A percentile compares a stretch with the other conserved stretches of the same genome.
Conservation (phyloP, 177 flowering plant genomes). For the Vitis hybrid region DNA sequence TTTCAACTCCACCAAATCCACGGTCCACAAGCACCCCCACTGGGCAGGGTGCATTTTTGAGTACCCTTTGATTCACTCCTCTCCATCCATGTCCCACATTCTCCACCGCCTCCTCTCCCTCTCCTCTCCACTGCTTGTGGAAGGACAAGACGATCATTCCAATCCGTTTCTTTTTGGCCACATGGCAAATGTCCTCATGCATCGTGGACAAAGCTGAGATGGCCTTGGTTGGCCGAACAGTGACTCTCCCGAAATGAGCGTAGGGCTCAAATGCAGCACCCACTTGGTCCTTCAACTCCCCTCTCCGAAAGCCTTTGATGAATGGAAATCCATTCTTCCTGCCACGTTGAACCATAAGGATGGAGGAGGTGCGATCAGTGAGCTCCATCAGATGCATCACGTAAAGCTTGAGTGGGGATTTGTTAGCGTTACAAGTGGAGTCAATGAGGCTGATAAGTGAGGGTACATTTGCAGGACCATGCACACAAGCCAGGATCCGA, state of each 20-base stretch:
- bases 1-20: slow-evolving; percentile 32
- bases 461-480: slow-evolving; percentile 47
- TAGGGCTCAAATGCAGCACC: slow-evolving; percentile 46
- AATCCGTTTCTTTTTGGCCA: slow-evolving; percentile 46
- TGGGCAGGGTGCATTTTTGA: slow-evolving; percentile 51
- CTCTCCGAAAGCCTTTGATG: slow-evolving; percentile 18
- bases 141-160: slow-evolving; percentile 57
- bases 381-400: slow-evolving; percentile 67
- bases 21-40: slow-evolving; percentile 69
- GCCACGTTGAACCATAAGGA: slow-evolving; percentile 51
- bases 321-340: slow-evolving; percentile 57
- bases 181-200: slow-evolving; percentile 68
- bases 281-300: slow-evolving; percentile 26
- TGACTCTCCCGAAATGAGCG: slow-evolving; percentile 38
- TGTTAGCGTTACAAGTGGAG: slow-evolving; percentile 31
- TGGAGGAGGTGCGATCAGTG: slow-evolving; percentile 70
- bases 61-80: slow-evolving; percentile 49
- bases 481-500: slow-evolving; percentile 63
- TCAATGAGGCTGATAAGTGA: slow-evolving; percentile 61
- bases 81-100: slow-evolving; percentile 57
- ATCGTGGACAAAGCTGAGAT: slow-evolving; percentile 52
- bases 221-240: slow-evolving; percentile 37
- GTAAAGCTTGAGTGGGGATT: slow-evolving; percentile 46
- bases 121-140: slow-evolving; percentile 41
- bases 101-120: slow-evolving; percentile 32